Percentiles rank a stretch among this genome's conserved stretches.
phyloP scores from a whole-genome alignment of 2,329 filamentous ascomycete species.

The Penicillium glabrum region DNA sequence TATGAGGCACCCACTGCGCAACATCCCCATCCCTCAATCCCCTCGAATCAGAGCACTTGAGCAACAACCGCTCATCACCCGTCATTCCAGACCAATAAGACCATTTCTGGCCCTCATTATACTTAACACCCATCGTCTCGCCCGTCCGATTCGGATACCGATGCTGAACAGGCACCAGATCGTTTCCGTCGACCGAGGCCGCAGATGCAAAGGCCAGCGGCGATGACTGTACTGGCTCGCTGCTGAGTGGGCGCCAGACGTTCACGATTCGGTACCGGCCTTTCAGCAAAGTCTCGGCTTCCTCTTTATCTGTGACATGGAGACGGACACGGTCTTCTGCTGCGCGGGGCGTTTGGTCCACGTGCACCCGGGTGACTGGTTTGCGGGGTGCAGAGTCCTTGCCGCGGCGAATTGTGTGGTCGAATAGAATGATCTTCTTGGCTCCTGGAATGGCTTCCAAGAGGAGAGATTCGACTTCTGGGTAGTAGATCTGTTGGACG shows the following conservation, averaged over 20 bases:
- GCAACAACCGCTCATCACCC: conserved; percentile 67
- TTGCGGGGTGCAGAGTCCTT: conserved; percentile 58
- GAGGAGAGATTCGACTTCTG: conserved; percentile 74
- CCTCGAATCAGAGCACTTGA: conserved; percentile 70
- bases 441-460: conserved; percentile 66
- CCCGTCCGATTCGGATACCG: conserved; percentile 70
- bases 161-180: conserved; percentile 72
- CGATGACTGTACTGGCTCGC: conserved; percentile 54
- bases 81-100: conserved; percentile 79
- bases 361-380: conserved; percentile 73
- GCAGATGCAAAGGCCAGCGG: conserved; percentile 61
- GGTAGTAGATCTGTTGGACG: conserved; percentile 74
- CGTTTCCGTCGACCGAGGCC: conserved; percentile 51
- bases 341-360: conserved; percentile 74
- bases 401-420: conserved; percentile 80
- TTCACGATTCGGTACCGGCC: conserved; percentile 82
- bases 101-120: conserved; percentile 67
- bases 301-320: conserved; percentile 61
- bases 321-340: conserved; percentile 65
- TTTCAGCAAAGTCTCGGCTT: conserved; percentile 65
- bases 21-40: conserved; percentile 49
- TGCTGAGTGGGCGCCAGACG: conserved; percentile 71
- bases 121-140: conserved; percentile 69
- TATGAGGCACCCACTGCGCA: conserved; percentile 62
- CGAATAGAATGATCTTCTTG: conserved; percentile 71